phyloP scores from a whole-genome alignment of 2,329 filamentous ascomycete species.

The Phaeosphaeria sp. region DNA sequence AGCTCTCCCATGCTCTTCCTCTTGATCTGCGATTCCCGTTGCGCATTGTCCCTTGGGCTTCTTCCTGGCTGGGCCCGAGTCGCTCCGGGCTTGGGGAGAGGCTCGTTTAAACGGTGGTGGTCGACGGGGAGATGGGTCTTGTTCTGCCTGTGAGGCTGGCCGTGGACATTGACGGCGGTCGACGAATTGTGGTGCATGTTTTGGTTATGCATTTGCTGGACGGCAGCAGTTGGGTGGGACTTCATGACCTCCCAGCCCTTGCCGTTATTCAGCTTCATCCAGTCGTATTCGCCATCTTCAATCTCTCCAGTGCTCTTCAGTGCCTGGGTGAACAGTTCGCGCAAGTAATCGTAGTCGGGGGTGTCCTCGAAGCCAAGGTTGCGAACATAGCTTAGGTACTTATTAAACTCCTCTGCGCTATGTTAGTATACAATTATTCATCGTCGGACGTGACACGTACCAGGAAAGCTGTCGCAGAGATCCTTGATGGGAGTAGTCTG shows the following conservation, averaged over 20 bases:
- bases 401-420: conserved; percentile 83
- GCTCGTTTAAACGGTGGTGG: conserved; percentile 54
- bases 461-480: conserved; percentile 91
- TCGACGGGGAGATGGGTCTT: conserved; percentile 56
- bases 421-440: conserved; percentile 33
- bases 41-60: conserved; percentile 42
- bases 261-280: conserved; percentile 96
- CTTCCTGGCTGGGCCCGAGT: conserved; percentile 58
- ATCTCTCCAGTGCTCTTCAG: conserved; percentile 93
- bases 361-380: conserved; percentile 99
- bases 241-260: conserved; percentile 90
- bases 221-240: conserved; percentile 67
- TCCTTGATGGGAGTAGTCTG: conserved; percentile 97
- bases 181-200: conserved; percentile 81
- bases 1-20: conserved; percentile 80
- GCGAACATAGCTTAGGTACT: conserved; percentile 95
- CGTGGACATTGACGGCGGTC: conserved; percentile 80
- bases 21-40: conserved; percentile 52
- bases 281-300: conserved; percentile 98
- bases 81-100: conserved; percentile 66
- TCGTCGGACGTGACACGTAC: conserved; percentile 49
- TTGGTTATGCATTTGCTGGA: conserved; percentile 75
- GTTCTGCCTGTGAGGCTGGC: conserved; percentile 68
- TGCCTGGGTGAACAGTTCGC: conserved; percentile 94
- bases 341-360: conserved; percentile 96